phyloP scores from a whole-genome alignment of 2,329 filamentous ascomycete species.

The Neurospora sp. region DNA sequence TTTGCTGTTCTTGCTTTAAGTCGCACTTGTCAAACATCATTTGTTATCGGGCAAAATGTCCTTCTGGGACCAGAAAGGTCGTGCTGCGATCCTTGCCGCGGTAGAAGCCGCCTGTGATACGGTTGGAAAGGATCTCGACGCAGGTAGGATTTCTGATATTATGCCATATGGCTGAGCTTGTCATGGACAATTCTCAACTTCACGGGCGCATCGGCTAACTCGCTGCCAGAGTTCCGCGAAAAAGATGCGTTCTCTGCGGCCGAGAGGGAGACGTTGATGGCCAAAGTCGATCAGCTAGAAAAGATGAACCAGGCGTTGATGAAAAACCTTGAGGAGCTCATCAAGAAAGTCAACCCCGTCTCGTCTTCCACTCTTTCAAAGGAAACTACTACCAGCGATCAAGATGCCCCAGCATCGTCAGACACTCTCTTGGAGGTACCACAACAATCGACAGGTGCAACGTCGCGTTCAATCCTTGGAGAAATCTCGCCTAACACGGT shows the following conservation, averaged over 20 bases:
- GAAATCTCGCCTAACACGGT: constrained; percentile 10
- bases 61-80: constrained; percentile 12
- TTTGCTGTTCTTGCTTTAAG: neutral
- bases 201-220: neutral
- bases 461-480: constrained; percentile 7
- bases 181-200: neutral
- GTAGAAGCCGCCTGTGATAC: constrained; percentile 14
- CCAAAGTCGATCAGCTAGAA: constrained; percentile 27
- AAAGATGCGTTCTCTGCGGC: constrained; percentile 18
- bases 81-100: constrained; percentile 12
- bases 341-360: constrained; percentile 3
- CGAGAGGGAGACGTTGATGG: constrained; percentile 26
- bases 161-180: neutral
- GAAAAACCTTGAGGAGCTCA: constrained; percentile 25
- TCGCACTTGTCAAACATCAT: neutral
- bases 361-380: neutral
- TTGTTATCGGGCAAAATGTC: constrained; percentile 7
- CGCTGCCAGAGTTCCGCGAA: constrained; percentile 17
- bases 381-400: neutral
- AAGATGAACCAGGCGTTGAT: constrained; percentile 33
- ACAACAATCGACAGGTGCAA: neutral
- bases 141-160: constrained; percentile 7
- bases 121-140: constrained; percentile 9
- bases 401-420: neutral
- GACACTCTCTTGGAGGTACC: neutral